These are phyloP conservation scores for Biscogniauxia marginata DNA, from an alignment of 2,329 filamentous ascomycete genomes.

Conservation along the genomic window DNA sequence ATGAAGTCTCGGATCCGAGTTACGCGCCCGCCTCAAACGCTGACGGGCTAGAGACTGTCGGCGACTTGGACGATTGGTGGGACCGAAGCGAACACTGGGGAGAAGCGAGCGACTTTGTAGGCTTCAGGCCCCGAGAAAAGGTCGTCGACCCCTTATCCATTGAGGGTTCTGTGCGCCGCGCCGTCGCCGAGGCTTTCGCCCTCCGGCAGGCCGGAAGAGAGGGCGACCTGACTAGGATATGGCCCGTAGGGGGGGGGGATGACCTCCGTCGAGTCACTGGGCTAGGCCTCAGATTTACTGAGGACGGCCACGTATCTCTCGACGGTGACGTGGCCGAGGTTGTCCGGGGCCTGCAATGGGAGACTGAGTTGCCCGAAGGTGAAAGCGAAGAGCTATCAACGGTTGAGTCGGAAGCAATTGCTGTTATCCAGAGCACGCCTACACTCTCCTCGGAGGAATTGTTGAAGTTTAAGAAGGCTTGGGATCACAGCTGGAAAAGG, in stretches of 20 bases:
- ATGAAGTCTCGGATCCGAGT: constrained; percentile 32
- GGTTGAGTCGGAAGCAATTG: not conserved
- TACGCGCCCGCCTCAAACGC: constrained; percentile 49
- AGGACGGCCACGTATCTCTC: constrained; percentile 41
- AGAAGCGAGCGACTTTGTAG: constrained; percentile 41
- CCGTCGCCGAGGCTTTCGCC: constrained; percentile 51
- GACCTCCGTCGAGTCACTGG: constrained; percentile 37
- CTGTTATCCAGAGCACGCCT: not conserved
- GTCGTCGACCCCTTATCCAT: constrained; percentile 44
- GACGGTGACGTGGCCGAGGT: constrained; percentile 38
- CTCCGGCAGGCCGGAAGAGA: constrained; percentile 36
- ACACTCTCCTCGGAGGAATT: constrained; percentile 40
- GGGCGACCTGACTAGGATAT: constrained; percentile 19
- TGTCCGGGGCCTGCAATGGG: constrained; percentile 31
- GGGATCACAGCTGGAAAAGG: constrained; percentile 57
- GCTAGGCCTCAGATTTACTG: constrained; percentile 37
- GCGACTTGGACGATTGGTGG: constrained; percentile 53
- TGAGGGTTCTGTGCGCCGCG: constrained; percentile 49
- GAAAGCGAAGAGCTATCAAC: no score
- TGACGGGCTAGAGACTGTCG: constrained; percentile 47
- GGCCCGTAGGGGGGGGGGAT: constrained; percentile 29
- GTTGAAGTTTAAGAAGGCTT: constrained; percentile 41
- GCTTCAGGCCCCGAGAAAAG: constrained; percentile 41
- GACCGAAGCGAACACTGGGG: constrained; percentile 52
- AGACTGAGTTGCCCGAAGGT: constrained; percentile 24